Conservation (phyloP, 768 basidiomycete genomes). For the Lyophyllum decastes region DNA sequence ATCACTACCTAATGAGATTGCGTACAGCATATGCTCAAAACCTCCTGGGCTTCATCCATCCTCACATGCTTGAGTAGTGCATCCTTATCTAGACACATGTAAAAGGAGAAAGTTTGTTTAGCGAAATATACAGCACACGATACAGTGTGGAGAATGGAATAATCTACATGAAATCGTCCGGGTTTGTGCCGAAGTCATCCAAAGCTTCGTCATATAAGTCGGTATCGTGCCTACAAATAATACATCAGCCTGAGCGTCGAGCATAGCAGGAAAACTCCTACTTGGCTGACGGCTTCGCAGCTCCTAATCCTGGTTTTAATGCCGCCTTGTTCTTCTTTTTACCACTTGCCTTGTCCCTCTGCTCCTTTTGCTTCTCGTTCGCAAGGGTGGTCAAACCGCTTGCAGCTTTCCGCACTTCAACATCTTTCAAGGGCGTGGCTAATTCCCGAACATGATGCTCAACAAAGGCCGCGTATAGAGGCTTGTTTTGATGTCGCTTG, state of each 20-base stretch:
- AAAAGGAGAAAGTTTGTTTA: neutral
- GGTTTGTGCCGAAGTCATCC: conserved; percentile 79
- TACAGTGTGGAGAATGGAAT: neutral
- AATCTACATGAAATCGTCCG: conserved; percentile 90
- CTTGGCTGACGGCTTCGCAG: conserved; percentile 67
- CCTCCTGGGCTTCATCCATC: conserved; percentile 13
- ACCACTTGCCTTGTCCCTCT: conserved; percentile 80
- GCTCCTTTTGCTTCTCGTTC: conserved; percentile 94
- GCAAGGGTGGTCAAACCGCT: conserved; percentile 82
- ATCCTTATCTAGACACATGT: conserved; percentile 7
- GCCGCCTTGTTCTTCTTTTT: conserved; percentile 85
- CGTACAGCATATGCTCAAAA: neutral
- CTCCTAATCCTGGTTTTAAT: conserved; percentile 75
- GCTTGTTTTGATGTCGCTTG: conserved; percentile 79
- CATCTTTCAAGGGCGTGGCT: conserved; percentile 77
- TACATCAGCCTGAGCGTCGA: conserved; percentile 12
- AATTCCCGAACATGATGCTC: conserved; percentile 82
- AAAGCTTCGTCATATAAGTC: conserved; percentile 82
- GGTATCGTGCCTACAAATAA: conserved; percentile 67
- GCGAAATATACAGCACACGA: neutral
- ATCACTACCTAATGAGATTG: neutral
- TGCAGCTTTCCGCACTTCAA: conserved; percentile 90
- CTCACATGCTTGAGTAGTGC: neutral
- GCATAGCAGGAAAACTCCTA: conserved; percentile 30
- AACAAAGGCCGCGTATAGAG: conserved; percentile 80